phyloP scores from a whole-genome alignment of 2,329 filamentous ascomycete genomes.

The Ophiostoma piceae region DNA sequence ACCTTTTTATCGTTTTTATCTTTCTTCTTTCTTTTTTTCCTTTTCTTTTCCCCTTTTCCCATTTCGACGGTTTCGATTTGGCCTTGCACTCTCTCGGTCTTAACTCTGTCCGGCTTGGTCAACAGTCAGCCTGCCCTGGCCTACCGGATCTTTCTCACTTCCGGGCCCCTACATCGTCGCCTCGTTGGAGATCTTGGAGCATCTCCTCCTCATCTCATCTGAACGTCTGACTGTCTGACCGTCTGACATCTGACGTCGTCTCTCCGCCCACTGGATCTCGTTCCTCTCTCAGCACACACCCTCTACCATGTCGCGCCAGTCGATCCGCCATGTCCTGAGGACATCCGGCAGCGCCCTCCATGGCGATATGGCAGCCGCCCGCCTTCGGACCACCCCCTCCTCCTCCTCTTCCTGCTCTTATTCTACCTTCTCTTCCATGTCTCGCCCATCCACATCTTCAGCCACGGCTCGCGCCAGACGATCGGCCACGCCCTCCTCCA shows the following conservation, averaged over 20 bases:
- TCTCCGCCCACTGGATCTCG: neutral
- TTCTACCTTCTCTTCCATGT: neutral
- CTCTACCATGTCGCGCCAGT: constrained; percentile 25
- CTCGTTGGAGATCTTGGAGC: constrained; percentile 7
- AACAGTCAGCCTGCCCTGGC: neutral
- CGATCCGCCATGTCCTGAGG: constrained; percentile 26
- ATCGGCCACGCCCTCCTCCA: constrained; percentile 17
- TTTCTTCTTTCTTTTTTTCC: neutral
- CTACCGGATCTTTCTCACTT: neutral
- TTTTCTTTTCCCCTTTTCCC: neutral
- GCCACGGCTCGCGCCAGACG: constrained; percentile 14
- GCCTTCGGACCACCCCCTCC: constrained; percentile 15
- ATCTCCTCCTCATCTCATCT: constrained; percentile 4
- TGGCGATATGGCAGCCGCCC: neutral
- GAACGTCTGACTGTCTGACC: neutral
- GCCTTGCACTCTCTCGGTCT: neutral
- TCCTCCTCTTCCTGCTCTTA: neutral
- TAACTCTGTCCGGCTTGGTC: neutral
- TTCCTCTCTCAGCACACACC: neutral
- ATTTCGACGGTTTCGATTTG: neutral
- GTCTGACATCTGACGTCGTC: neutral
- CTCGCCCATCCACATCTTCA: constrained; percentile 14
- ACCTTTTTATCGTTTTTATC: constrained; percentile 6
- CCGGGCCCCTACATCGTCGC: neutral
- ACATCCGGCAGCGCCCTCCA: constrained; percentile 17